phyloP scores from a whole-genome alignment of 345 rosid genomes.

The Melaleuca quinquenervia region DNA sequence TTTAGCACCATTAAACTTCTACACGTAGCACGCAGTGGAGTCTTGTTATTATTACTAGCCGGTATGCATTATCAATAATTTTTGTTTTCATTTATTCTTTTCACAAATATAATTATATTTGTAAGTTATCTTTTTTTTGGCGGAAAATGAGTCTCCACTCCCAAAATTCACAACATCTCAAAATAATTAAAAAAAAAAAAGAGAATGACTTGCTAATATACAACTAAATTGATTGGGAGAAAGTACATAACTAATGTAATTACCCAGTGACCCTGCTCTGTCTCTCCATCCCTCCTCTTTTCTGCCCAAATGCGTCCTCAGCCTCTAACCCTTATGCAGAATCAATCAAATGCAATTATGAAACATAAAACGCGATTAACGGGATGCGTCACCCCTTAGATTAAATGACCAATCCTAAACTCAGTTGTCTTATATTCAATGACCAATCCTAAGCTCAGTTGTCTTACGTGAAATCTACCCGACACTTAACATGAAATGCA shows the following conservation, averaged over 20 bases:
- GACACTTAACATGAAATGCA: not conserved
- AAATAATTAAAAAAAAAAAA: too few species aligned
- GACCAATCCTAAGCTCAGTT: not conserved
- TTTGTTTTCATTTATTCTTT: not conserved
- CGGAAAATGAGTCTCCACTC: not conserved
- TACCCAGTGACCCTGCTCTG: not conserved
- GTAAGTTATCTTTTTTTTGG: not conserved
- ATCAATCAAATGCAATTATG: not conserved
- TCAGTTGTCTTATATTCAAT: too few species aligned
- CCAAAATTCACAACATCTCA: not conserved
- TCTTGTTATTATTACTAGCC: not conserved
- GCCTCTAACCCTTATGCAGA: not conserved
- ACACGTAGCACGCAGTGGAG: rapidly evolving
- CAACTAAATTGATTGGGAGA: not conserved
- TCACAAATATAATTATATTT: not conserved
- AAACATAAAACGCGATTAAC: too few species aligned
- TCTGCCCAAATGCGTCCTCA: not conserved
- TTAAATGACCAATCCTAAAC: not conserved
- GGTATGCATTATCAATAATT: not conserved
- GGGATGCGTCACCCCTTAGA: not conserved
- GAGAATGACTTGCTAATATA: not conserved
- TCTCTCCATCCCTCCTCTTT: not conserved
- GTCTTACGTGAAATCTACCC: not conserved
- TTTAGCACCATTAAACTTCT: rapidly evolving
- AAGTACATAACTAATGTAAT: not conserved